Evolutionary conservation across 176 grass and related monocot species (phyloP), one percentile per base, ranked within the genome.

Genomic region (Otatea glauca): DNA sequence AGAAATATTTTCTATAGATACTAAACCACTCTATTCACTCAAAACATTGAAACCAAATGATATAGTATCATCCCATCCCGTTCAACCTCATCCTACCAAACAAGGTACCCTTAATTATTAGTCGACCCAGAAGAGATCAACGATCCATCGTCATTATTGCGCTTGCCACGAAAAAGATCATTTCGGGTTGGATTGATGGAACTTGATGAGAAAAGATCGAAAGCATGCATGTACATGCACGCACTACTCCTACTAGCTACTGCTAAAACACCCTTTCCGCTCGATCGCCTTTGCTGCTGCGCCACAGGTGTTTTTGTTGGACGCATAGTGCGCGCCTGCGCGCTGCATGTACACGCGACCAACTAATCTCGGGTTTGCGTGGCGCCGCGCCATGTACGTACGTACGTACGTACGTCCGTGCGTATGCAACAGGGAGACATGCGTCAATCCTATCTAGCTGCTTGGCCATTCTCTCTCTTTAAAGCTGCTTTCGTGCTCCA

Each of bases 251-350:
- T 42, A 45, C 56, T 9, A 60, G 39, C 39, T 41, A 5, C 39
- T 41, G 7, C 20, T 42, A 70, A 70, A 68, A 29, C 64, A 17
- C 16, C 39, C 68, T 69, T 85, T 89, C 68, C 60, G 62, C 61
- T 69, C 41, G 70, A 75, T 85, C 87, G 76, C 32, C 80, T 80
- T 80, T 80, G 81, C 82, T 89, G 39, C 67, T 80, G 34, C 61
- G 76, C n/a, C 50, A 89, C 87, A 81, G 87, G 82, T 24, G 82
- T 25, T 89, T 74, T 21, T 85, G 70, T 69, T 69, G 69, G 68
- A 60, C 74, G 74, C 67, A n/a, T 73, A 68, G 14, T 5, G 48
- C 48, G 14, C 5, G 48, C 14, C 48, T 50, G 48, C 14, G 48
- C 48, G 32, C 21, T 56, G 55, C 3, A 48, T 16, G 16, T 25